phyloP scores from a whole-genome alignment of 306 rosid species.

The Inga leiocalycina region DNA sequence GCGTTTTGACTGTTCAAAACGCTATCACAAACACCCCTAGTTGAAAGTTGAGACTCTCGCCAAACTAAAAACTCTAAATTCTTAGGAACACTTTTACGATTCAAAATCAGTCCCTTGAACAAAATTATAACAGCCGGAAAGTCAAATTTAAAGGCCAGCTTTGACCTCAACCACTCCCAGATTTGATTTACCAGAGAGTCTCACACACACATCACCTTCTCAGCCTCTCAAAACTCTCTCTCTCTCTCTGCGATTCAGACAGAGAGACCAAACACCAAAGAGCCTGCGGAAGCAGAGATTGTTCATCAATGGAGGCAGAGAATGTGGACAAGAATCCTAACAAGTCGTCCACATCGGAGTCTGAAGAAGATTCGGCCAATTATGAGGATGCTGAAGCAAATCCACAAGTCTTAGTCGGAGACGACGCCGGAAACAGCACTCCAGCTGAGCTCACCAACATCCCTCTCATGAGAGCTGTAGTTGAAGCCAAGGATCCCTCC shows the following conservation, averaged over 20 bases:
- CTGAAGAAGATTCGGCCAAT: background rate
- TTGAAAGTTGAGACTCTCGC: no score
- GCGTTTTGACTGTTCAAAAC: no score
- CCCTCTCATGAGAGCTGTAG: background rate
- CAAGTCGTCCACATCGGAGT: background rate
- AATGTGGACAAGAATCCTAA: background rate
- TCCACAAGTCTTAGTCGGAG: background rate
- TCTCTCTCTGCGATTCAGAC: background rate
- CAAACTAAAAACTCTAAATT: no score
- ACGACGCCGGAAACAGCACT: conserved; percentile 18
- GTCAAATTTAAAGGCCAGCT: no score
- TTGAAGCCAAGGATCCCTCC: background rate
- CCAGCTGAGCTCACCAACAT: conserved; percentile 41
- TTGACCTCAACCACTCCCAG: no score
- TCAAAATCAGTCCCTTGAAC: no score
- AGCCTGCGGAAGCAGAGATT: background rate
- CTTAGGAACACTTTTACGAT: no score
- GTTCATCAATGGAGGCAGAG: conserved; percentile 19
- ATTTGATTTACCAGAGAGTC: no score
- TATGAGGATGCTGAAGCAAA: background rate
- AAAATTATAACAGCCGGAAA: no score
- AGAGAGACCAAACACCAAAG: background rate
- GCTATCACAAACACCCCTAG: background rate
- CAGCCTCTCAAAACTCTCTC: background rate
- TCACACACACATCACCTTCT: background rate